phyloP scores from a whole-genome alignment of 2,329 filamentous ascomycete genomes.

The Neofusicoccum cordaticola region DNA sequence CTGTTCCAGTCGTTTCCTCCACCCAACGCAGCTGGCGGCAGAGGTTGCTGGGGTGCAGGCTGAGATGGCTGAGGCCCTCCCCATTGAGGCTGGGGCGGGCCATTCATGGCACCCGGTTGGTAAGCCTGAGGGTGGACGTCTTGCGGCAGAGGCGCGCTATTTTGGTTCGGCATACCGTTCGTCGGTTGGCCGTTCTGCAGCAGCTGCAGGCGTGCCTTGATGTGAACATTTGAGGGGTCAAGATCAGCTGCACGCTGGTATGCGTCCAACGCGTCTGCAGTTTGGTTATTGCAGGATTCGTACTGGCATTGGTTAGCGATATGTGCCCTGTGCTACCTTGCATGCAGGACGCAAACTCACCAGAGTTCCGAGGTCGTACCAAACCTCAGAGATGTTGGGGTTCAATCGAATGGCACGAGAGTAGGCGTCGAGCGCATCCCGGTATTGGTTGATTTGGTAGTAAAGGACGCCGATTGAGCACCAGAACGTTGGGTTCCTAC shows the following conservation, averaged over 20 bases:
- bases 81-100: slow-evolving; percentile 86
- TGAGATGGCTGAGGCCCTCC: slow-evolving; percentile 68
- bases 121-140: slow-evolving; percentile 96
- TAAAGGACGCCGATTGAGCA: slow-evolving; percentile 98
- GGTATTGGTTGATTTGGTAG: slow-evolving; percentile 99
- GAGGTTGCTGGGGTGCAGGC: slow-evolving; percentile 60
- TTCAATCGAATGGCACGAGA: slow-evolving; percentile 94
- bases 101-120: slow-evolving; percentile 76
- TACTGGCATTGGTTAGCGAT: slow-evolving; percentile 60
- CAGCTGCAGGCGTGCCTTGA: slow-evolving; percentile 89
- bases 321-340: neutral
- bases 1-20: slow-evolving; percentile 58
- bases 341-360: slow-evolving; percentile 54
- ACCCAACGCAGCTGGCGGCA: slow-evolving; percentile 50
- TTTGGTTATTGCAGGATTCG: slow-evolving; percentile 98
- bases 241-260: slow-evolving; percentile 93
- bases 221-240: slow-evolving; percentile 88
- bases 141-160: slow-evolving; percentile 80
- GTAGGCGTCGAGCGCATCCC: slow-evolving; percentile 95
- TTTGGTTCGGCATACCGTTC: slow-evolving; percentile 68
- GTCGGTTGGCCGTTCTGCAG: slow-evolving; percentile 74
- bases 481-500: slow-evolving; percentile 98
- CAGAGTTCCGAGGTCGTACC: slow-evolving; percentile 96
- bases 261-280: slow-evolving; percentile 90
- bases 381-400: slow-evolving; percentile 97